A percentile compares a stretch with the other conserved stretches of the same genome.
Evolutionary conservation across 768 basidiomycete species (phyloP).

Genomic region (Obba rivulosa): DNA sequence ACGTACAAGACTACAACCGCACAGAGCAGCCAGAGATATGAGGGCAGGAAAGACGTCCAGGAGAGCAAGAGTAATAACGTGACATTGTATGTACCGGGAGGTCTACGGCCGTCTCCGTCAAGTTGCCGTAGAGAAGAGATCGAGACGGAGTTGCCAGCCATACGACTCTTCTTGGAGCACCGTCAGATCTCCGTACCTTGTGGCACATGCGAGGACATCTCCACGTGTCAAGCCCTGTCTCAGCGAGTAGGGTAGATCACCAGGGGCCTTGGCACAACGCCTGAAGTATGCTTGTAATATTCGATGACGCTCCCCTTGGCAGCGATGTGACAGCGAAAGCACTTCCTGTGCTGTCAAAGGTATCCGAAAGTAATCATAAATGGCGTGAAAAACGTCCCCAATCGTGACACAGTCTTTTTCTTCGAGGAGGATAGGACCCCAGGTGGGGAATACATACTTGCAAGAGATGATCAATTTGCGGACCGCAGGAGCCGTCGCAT

Average conservation of each 20-base stretch:
- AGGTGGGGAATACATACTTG: conserved; percentile 17
- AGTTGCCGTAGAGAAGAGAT: no score
- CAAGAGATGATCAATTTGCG: conserved; percentile 21
- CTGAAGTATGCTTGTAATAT: conserved; percentile 24
- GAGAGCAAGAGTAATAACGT: no score
- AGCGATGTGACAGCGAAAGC: conserved; percentile 13
- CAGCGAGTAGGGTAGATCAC: conserved; percentile 35
- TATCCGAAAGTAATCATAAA: conserved; percentile 43
- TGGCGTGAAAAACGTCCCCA: conserved; percentile 41
- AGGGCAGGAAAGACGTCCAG: no score
- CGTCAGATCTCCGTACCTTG: conserved; percentile 39
- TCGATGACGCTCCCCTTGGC: conserved; percentile 15
- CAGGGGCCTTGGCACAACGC: conserved; percentile 35
- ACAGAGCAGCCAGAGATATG: no score
- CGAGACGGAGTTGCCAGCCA: background rate
- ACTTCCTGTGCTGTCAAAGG: conserved; percentile 32
- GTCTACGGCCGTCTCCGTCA: no score
- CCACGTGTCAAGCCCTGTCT: conserved; percentile 39
- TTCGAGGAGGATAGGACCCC: conserved; percentile 48
- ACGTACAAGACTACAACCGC: no score
- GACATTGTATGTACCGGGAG: no score
- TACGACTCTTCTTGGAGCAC: conserved; percentile 27
- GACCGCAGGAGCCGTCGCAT: conserved; percentile 19
- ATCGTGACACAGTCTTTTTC: conserved; percentile 29
- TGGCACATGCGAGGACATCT: conserved; percentile 44